Evolutionary conservation across 2,329 filamentous ascomycete genomes (phyloP), one percentile per base, ranked within the genome.

Genomic region (Verticillium tricorpus): DNA sequence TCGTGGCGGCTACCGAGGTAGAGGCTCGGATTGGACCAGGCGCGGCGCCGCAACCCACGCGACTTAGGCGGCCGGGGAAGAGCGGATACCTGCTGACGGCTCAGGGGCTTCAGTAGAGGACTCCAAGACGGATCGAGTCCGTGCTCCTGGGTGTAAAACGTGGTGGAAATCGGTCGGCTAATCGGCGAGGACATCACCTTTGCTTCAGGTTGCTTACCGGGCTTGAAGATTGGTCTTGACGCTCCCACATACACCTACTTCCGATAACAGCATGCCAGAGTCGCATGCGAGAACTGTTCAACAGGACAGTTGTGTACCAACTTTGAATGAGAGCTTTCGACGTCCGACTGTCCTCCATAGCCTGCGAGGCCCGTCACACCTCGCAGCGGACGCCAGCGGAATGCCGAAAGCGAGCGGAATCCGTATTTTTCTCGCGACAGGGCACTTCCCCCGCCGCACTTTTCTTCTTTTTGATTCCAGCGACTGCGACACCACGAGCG

Each of bases 1-100:
- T 5, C 70, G 77, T 61, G 68, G 69, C 22, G 35, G 61, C 37
- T 61, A 50, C 57, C 54, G 79, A 37, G 72, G 73, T 50, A 73
- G 77, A 61, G 71, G 70, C 28, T 73, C 76, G 14, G 77, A 80
- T 62, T 81, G 79, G 80, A 73, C 70, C 55, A 75, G 78, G 9
- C 67, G 63, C 14, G 52, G 59, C 15, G 56, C 63, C 17, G 52
- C 64, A 22, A 62, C 61, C 17, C 64, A 65, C 37, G 56, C 64
- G 45, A n/a, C 45, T n/a, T 50, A 50, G 45, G 45, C n/a, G 11
- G 45, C 19, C 45, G 19, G 45, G n/a, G 45, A 7, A 8, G 9
- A 50, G 45, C 45, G 22, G 45, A n/a, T 22, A 12, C 9, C 19
- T 7, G 45, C 19, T n/a, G 17, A 50, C 8, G n/a, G 19, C 45